phyloP scores from a whole-genome alignment of 768 basidiomycete species.

The Austroboletus festivus region DNA sequence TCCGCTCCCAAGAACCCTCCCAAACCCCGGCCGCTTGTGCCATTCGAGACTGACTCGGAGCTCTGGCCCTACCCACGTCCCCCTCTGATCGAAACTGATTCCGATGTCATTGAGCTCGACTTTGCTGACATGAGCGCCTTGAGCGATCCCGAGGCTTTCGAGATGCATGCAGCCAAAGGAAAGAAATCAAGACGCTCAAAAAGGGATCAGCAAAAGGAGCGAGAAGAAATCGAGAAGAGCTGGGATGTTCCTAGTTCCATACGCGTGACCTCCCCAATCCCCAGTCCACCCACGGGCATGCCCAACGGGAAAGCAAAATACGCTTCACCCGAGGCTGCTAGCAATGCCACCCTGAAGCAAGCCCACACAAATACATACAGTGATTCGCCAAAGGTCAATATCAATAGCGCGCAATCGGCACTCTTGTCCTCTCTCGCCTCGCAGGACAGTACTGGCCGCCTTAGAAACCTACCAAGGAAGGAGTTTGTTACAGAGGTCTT shows the following conservation, averaged over 20 bases:
- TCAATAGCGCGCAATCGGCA: conserved; percentile 19
- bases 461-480: conserved; percentile 41
- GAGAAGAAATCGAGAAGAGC: conserved; percentile 54
- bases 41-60: conserved; percentile 63
- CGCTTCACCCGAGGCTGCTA: background rate
- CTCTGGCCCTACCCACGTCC: conserved; percentile 68
- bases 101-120: conserved; percentile 72
- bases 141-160: conserved; percentile 62
- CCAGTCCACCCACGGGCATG: conserved; percentile 4
- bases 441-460: conserved; percentile 14
- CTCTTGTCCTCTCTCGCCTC: conserved; percentile 24
- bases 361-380: background rate
- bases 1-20: conserved; percentile 16
- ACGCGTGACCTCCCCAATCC: conserved; percentile 15
- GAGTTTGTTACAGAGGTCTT: conserved; percentile 60
- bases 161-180: conserved; percentile 29
- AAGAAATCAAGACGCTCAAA: conserved; percentile 26
- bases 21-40: conserved; percentile 45
- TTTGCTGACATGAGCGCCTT: conserved; percentile 71
- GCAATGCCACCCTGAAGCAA: conserved; percentile 6
- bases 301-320: conserved; percentile 28
- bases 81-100: conserved; percentile 39
- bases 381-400: conserved; percentile 15
- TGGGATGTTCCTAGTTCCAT: conserved; percentile 52
- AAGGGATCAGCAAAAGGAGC: conserved; percentile 37